Evolutionary conservation across 228 moss, liverwort and hornwort genomes (phyloP).

Genomic region (Sphagnum fallax): DNA sequence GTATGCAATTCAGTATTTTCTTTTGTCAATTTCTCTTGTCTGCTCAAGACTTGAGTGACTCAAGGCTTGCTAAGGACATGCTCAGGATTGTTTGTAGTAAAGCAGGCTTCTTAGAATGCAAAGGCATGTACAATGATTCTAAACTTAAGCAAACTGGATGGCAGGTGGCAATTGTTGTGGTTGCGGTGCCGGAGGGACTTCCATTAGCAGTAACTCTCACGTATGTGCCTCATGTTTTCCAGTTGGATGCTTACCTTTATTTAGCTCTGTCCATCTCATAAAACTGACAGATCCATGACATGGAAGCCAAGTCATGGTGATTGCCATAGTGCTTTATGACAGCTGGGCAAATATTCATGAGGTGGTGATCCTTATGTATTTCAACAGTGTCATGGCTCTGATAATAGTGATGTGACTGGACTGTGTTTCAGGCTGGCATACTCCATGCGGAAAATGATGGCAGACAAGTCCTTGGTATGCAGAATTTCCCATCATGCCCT

Average conservation of each 20-base stretch:
- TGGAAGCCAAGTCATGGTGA: no score
- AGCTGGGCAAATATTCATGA: no score
- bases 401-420: background rate
- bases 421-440: constrained; percentile 38
- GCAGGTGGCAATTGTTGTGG: constrained; percentile 57
- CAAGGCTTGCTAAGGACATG: background rate
- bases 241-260: background rate
- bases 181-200: constrained; percentile 64
- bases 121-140: background rate
- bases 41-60: background rate
- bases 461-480: constrained; percentile 45
- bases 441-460: constrained; percentile 65
- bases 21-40: background rate
- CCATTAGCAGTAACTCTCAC: constrained; percentile 59
- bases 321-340: no score
- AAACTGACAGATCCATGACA: no score
- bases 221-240: constrained; percentile 9
- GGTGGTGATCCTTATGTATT: no score
- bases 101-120: background rate
- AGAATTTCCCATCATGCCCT: background rate
- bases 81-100: background rate
- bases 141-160: constrained; percentile 16
- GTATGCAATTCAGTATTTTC: background rate
- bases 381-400: no score
- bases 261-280: background rate